phyloP scores from a whole-genome alignment of 1,284 basidiomycete species.

The Microbotryum saponariae region DNA sequence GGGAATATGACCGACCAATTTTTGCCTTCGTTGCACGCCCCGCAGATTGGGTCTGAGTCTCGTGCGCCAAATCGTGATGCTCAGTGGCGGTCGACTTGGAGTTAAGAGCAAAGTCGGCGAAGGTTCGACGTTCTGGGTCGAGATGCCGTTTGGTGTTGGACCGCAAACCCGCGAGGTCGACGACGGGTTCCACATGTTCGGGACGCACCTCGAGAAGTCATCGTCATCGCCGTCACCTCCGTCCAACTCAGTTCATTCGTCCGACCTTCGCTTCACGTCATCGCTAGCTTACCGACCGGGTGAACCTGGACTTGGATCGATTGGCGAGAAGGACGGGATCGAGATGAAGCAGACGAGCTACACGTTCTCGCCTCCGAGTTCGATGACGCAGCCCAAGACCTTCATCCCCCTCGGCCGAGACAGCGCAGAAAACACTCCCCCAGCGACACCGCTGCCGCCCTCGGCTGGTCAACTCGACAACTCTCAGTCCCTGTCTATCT shows the following conservation, averaged over 20 bases:
- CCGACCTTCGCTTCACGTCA: not conserved
- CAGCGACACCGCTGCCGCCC: no score
- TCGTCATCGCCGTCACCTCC: conserved; percentile 13
- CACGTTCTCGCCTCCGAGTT: no score
- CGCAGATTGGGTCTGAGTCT: conserved; percentile 59
- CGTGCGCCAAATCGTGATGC: conserved; percentile 80
- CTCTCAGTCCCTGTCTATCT: no score
- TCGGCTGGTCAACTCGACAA: no score
- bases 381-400: no score
- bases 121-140: conserved; percentile 64
- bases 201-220: conserved; percentile 7
- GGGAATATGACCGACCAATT: conserved; percentile 43
- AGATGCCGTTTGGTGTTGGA: conserved; percentile 46
- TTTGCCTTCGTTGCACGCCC: not conserved
- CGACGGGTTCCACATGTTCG: not conserved
- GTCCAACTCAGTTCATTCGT: not conserved
- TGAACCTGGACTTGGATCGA: conserved; percentile 1
- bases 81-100: conserved; percentile 69
- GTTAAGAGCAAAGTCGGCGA: conserved; percentile 43
- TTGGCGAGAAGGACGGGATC: conserved; percentile 1
- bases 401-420: no score
- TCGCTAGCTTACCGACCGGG: not conserved
- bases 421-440: no score
- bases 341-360: not conserved
- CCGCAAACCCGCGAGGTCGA: not conserved